Percentiles rank a stretch among this genome's conserved stretches.
These are phyloP conservation scores for Trichoderma polysporum DNA, from an alignment of 2,329 filamentous ascomycete species.

Conservation along the genomic window DNA sequence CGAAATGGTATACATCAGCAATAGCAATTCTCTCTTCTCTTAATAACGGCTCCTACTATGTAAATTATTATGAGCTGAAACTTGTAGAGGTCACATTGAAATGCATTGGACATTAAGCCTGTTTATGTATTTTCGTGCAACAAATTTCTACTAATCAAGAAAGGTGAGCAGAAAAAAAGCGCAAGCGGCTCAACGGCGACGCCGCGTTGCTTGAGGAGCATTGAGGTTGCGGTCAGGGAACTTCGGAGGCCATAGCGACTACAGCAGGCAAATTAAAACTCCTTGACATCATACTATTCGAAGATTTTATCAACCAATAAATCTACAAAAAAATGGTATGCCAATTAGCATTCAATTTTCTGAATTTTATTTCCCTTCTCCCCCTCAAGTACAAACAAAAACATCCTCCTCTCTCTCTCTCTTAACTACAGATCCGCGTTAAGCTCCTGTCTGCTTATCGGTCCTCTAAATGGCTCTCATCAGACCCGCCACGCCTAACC, in stretches of 20 bases:
- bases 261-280: no score
- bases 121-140: background rate
- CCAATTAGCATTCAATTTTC: background rate
- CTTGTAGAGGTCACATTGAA: background rate
- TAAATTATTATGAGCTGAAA: background rate
- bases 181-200: background rate
- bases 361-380: background rate
- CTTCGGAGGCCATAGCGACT: background rate
- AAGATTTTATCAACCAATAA: background rate
- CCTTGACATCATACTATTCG: no score
- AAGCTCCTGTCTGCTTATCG: background rate
- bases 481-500: constrained; percentile 11
- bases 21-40: no score
- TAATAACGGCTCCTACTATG: background rate
- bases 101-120: no score
- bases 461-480: constrained; percentile 14
- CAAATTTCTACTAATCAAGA: background rate
- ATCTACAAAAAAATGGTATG: background rate
- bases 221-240: background rate
- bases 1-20: no score
- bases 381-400: background rate
- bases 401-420: no score
- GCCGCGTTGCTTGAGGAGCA: background rate
- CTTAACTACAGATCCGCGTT: background rate
- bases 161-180: background rate